Conservation (phyloP, 768 basidiomycete genomes). For the Pleurotus eryngii region DNA sequence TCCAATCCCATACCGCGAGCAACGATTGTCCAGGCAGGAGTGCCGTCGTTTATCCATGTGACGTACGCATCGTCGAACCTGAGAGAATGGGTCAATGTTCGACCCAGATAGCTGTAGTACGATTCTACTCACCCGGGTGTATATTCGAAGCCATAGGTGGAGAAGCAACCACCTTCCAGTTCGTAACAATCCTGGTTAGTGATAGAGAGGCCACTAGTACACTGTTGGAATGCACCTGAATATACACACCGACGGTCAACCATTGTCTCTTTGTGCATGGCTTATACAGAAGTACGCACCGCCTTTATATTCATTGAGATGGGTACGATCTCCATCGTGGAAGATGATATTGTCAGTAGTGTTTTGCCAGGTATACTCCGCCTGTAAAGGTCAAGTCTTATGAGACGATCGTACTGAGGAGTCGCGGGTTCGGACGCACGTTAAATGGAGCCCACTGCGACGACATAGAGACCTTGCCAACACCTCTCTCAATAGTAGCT, state of each 20-base stretch:
- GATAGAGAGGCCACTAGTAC: slow-evolving; percentile 60
- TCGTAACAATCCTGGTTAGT: slow-evolving; percentile 71
- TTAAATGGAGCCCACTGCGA: slow-evolving; percentile 63
- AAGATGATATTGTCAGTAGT: slow-evolving; percentile 47
- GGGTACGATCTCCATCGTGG: slow-evolving; percentile 39
- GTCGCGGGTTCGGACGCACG: slow-evolving; percentile 30
- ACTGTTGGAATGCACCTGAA: slow-evolving; percentile 64
- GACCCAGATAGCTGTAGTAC: neutral
- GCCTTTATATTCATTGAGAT: slow-evolving; percentile 57
- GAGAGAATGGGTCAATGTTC: slow-evolving; percentile 18
- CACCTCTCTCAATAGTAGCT: slow-evolving; percentile 33
- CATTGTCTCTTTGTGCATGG: too few species aligned
- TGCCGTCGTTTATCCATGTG: slow-evolving; percentile 62
- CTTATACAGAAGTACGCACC: slow-evolving; percentile 41
- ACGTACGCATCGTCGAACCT: slow-evolving; percentile 57
- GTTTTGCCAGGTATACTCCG: slow-evolving; percentile 56
- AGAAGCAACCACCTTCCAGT: slow-evolving; percentile 24
- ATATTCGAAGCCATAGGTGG: slow-evolving; percentile 48
- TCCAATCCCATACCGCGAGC: slow-evolving; percentile 49
- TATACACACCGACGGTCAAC: slow-evolving; percentile 19
- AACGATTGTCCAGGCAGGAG: slow-evolving; percentile 55
- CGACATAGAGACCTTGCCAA: slow-evolving; percentile 45
- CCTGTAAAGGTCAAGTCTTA: slow-evolving; percentile 35
- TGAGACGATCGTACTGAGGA: slow-evolving; percentile 22
- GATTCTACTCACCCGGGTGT: slow-evolving; percentile 35